Evolutionary conservation across 331 rosid genomes (phyloP).

Genomic region (Malus hybrid): DNA sequence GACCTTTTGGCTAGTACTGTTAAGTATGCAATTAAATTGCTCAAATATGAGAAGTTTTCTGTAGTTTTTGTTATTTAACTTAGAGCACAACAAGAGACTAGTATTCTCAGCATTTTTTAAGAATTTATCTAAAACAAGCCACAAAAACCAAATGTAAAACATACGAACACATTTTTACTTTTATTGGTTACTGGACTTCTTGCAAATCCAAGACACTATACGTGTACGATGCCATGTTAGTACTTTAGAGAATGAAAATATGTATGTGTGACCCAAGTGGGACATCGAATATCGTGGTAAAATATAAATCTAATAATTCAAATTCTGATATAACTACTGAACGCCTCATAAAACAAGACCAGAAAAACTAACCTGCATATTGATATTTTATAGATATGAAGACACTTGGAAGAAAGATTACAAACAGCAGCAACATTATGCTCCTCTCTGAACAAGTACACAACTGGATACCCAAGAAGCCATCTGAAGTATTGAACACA

Average conservation of each 20-base stretch:
- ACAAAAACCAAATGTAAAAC: neutral
- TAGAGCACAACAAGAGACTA: neutral
- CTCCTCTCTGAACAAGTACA: conserved; percentile 65
- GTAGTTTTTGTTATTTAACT: neutral
- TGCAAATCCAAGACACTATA: neutral
- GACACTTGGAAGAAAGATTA: conserved; percentile 74
- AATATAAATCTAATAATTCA: neutral
- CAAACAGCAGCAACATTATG: conserved; percentile 52
- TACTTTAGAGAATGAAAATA: neutral
- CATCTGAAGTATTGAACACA: conserved; percentile 44
- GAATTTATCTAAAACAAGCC: neutral
- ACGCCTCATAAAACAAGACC: neutral
- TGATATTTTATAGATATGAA: conserved; percentile 59
- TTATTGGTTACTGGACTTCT: neutral
- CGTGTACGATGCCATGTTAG: neutral
- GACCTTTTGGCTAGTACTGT: neutral
- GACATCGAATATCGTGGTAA: neutral
- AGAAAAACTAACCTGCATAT: conserved; percentile 57
- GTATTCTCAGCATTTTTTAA: neutral
- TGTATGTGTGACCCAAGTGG: neutral
- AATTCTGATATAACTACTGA: neutral
- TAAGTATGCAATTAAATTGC: neutral
- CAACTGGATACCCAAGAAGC: conserved; percentile 93
- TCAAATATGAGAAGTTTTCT: neutral
- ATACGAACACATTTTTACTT: neutral